These are phyloP conservation scores for Yamadazyma paraphyllophila DNA, from an alignment of 805 yeast genomes.

Conservation along the genomic window DNA sequence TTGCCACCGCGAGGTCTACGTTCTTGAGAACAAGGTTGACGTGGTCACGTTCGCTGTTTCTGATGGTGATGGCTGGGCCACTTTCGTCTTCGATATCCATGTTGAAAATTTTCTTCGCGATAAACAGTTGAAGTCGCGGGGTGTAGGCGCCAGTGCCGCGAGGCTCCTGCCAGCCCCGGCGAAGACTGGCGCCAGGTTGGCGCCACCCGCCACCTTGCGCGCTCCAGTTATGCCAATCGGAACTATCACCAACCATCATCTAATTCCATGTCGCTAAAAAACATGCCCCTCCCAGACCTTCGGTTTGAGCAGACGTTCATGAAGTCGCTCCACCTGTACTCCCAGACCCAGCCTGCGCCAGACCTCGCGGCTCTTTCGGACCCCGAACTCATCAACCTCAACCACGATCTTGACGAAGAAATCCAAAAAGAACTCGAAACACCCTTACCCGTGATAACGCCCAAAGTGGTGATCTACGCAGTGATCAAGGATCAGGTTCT, in stretches of 20 bases:
- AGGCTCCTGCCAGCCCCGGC: too few relatives aligned
- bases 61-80: constrained; percentile 83
- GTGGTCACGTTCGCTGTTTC: constrained; percentile 79
- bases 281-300: constrained; percentile 52
- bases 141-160: too few relatives aligned
- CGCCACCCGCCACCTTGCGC: too few relatives aligned
- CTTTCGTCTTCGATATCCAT: constrained; percentile 29
- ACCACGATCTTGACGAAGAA: constrained; percentile 17
- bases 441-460: constrained; percentile 42
- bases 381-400: constrained; percentile 7
- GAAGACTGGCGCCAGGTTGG: too few relatives aligned
- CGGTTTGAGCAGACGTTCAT: constrained; percentile 64
- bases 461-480: constrained; percentile 46
- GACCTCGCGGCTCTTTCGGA: constrained; percentile 14
- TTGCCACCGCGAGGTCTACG: constrained; percentile 87
- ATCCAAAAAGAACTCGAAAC: constrained; percentile 11
- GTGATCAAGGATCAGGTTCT: constrained; percentile 49
- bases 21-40: constrained; percentile 88
- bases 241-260: too few relatives aligned
- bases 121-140: neutral
- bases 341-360: constrained; percentile 15
- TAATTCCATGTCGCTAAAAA: neutral
- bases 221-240: too few relatives aligned
- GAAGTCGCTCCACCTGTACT: constrained; percentile 29
- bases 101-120: constrained; percentile 10